A percentile compares a stretch with the other conserved stretches of the same genome.
These are phyloP conservation scores for Coniochaeta prunicola DNA, from an alignment of 2,329 filamentous ascomycete species.

Conservation along the genomic window DNA sequence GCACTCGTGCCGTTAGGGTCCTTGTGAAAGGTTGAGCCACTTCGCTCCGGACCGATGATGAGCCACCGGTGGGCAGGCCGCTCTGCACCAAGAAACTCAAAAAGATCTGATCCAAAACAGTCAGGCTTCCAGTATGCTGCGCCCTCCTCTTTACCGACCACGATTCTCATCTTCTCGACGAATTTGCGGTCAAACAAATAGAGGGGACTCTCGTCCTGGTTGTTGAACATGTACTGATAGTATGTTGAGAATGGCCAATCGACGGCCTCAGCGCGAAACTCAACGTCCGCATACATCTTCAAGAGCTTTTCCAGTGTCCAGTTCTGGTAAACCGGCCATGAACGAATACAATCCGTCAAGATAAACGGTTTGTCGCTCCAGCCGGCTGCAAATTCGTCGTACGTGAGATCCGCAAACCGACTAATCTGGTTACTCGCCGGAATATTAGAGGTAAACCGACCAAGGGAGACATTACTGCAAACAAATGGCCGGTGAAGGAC, in stretches of 20 bases:
- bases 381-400: slow-evolving; percentile 62
- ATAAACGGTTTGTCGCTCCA: slow-evolving; percentile 85
- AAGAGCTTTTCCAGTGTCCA: slow-evolving; percentile 70
- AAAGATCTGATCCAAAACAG: slow-evolving; percentile 83
- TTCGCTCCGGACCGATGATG: slow-evolving; percentile 79
- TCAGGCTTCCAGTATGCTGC: slow-evolving; percentile 69
- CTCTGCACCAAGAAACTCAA: slow-evolving; percentile 68
- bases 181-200: slow-evolving; percentile 90
- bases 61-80: slow-evolving; percentile 88
- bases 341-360: slow-evolving; percentile 70
- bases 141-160: slow-evolving; percentile 43
- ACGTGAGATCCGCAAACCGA: slow-evolving; percentile 60
- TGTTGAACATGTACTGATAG: slow-evolving; percentile 72
- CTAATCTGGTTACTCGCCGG: slow-evolving; percentile 66
- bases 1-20: slow-evolving; percentile 67
- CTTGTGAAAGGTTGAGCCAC: slow-evolving; percentile 93
- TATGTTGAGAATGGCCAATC: slow-evolving; percentile 87
- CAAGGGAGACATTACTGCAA: slow-evolving; percentile 69
- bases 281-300: slow-evolving; percentile 53
- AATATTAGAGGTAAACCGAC: slow-evolving; percentile 62
- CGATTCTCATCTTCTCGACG: slow-evolving; percentile 74
- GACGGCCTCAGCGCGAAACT: slow-evolving; percentile 86
- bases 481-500: slow-evolving; percentile 84
- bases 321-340: slow-evolving; percentile 68
- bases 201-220: slow-evolving; percentile 76